phyloP scores from a whole-genome alignment of 208 protist species.

The Strigomonas culicis region DNA sequence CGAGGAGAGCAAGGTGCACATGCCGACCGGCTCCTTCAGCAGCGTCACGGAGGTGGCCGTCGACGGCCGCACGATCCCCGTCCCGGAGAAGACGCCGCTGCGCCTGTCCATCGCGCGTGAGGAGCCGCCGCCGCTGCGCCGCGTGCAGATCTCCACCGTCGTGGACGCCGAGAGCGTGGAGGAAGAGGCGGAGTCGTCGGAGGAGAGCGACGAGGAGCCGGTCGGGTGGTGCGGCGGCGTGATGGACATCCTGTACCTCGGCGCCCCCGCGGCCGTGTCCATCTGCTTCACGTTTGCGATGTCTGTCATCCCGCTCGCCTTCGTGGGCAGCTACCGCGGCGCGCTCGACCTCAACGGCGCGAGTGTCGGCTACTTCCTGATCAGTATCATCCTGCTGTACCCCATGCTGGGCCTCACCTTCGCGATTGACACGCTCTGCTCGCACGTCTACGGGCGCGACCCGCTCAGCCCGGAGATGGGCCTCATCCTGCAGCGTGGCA shows the following conservation, averaged over 20 bases:
- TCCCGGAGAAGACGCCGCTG: conserved; percentile 33
- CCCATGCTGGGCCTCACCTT: conserved; percentile 80
- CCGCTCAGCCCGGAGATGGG: conserved; percentile 64
- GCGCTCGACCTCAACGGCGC: conserved; percentile 57
- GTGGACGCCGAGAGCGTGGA: conserved; percentile 20
- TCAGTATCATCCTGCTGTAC: conserved; percentile 64
- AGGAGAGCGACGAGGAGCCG: conserved; percentile 32
- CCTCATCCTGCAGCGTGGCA: conserved; percentile 69
- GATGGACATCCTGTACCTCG: conserved; percentile 64
- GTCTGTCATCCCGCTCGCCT: conserved; percentile 69
- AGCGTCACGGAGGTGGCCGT: conserved; percentile 21
- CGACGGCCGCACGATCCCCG: conserved; percentile 18
- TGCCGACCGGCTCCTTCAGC: conserved; percentile 31
- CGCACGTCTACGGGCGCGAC: conserved; percentile 80
- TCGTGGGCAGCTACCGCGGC: conserved; percentile 76
- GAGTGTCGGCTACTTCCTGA: conserved; percentile 82
- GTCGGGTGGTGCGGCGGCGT: conserved; percentile 33
- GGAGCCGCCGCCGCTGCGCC: conserved; percentile 14
- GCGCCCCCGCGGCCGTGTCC: conserved; percentile 55
- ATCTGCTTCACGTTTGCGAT: conserved; percentile 81
- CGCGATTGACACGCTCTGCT: conserved; percentile 81
- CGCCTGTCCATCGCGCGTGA: conserved; percentile 15
- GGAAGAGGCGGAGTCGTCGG: conserved; percentile 17
- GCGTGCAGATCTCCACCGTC: conserved; percentile 37
- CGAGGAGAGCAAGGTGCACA: conserved; percentile 39